Base-by-base conservation (phyloP, 139 green algal genomes). In the Yamagishiella unicocca region DNA sequence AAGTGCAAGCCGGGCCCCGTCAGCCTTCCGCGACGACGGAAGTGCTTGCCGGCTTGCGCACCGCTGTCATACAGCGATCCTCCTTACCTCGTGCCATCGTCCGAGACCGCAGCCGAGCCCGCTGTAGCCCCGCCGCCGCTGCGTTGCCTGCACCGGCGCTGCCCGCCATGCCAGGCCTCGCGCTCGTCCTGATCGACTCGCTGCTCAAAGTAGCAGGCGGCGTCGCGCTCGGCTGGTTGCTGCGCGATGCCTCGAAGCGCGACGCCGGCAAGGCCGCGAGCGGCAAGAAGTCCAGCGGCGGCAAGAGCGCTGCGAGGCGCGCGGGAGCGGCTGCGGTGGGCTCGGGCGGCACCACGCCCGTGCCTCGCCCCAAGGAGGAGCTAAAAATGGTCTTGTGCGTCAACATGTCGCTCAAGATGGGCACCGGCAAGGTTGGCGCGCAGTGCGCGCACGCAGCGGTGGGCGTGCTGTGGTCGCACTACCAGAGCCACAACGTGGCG, bases 381-480 rank as follows among this genome's bases (percentile, higher is more conserved):
- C 75, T 92, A 5, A 93, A 93, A 55, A 93, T 94, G 91, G 91
- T 95, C 62, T 81, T 95, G 64, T 92, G 82, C 66, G 92, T 96
- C 10, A 97, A 97, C 77, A 89, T 90, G n/a, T 54, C 73, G 0
- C 82, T 97, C 22, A 94, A 93, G 31, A 97, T 97, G 95, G 93
- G 93, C 61, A 96, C 95, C 67, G 95, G 95, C 54, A 97, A 97
- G 82, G 95, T 97, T 66, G 94, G 93, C 29, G 96, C 96, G 38
- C 96, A 98, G 80, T 98, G 95, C 84, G 92, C 93, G 21, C 96
- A 98, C 78, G 96, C 95, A 4, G 95, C 96, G 6, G 92, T 97
- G 22, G 96, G 94, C 2, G 92, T 95, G 35, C 72, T 97, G 24
- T 89, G 95, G 70, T 43, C 90, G 70, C 90, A 94, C 67, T 68